phyloP scores from a whole-genome alignment of 148 eudicot genomes.

The Persicaria maculosa region DNA sequence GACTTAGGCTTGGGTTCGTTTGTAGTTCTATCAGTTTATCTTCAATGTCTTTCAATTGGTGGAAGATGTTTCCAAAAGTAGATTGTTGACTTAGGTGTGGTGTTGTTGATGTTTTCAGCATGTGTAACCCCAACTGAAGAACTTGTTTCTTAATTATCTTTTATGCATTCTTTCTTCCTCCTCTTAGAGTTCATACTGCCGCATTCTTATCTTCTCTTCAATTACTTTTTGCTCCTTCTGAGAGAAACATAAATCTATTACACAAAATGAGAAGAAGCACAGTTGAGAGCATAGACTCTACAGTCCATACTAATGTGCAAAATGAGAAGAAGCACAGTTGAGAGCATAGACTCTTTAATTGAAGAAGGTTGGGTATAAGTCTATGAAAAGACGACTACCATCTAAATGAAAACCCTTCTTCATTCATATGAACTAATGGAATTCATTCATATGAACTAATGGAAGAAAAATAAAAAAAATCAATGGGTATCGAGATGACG shows the following conservation, averaged over 20 bases:
- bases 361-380: not conserved
- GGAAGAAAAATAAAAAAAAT: not conserved
- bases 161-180: conserved; percentile 64
- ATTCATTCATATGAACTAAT: too few relatives aligned
- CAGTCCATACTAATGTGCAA: not conserved
- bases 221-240: conserved; percentile 99
- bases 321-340: not conserved
- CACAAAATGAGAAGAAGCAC: not conserved
- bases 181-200: conserved; percentile 70
- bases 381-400: not conserved
- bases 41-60: too few relatives aligned
- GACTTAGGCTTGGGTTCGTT: too few relatives aligned
- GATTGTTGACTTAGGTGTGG: too few relatives aligned
- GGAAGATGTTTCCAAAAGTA: too few relatives aligned
- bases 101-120: conserved; percentile 36
- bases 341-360: not conserved
- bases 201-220: conserved; percentile 98
- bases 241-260: not conserved
- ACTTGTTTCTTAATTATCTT: conserved; percentile 35
- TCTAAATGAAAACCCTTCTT: not conserved
- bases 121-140: conserved; percentile 35
- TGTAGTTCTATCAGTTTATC: too few relatives aligned
- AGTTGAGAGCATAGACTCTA: not conserved
- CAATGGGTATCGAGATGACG: not conserved
- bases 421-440: too few relatives aligned